Percentiles rank a stretch among this genome's conserved stretches.
Evolutionary conservation across 2,329 filamentous ascomycete genomes (phyloP).

Genomic region (Stagonosporopsis vannaccii): DNA sequence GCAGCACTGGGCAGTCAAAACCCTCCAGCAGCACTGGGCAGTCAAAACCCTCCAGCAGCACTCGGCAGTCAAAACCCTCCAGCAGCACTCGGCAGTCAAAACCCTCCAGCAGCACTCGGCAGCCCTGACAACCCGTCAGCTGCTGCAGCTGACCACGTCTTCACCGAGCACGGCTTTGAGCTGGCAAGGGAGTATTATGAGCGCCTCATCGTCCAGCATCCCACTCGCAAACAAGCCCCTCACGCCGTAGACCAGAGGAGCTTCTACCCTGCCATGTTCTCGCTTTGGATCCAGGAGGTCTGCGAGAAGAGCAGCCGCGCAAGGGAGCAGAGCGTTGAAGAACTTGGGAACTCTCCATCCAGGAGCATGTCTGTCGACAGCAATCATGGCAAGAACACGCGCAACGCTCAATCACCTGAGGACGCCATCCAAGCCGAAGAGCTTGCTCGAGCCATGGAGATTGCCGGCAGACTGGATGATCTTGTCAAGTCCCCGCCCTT

Average conservation of each 20-base stretch:
- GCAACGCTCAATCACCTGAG: conserved; percentile 24
- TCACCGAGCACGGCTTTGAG: conserved; percentile 59
- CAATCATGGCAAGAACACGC: conserved; percentile 6
- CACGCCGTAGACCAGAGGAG: conserved; percentile 70
- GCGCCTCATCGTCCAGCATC: conserved; percentile 75
- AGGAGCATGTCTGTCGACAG: conserved; percentile 25
- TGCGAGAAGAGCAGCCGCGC: conserved; percentile 65
- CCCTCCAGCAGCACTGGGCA: conserved; percentile 3
- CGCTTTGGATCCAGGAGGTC: conserved; percentile 79
- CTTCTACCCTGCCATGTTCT: conserved; percentile 83
- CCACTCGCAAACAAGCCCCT: conserved; percentile 69
- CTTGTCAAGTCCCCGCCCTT: conserved; percentile 75
- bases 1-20: conserved; percentile 1
- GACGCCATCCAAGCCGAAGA: conserved; percentile 59
- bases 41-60: conserved; percentile 3
- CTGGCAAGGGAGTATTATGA: conserved; percentile 76
- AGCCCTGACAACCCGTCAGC: no score
- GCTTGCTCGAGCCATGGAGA: conserved; percentile 64
- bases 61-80: conserved; percentile 7
- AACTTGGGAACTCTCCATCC: conserved; percentile 11
- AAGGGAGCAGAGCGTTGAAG: conserved; percentile 19
- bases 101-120: no score
- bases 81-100: not conserved
- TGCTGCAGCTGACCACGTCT: conserved; percentile 18
- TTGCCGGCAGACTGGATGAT: conserved; percentile 74